Base-by-base conservation (phyloP, 345 rosid genomes). In the Anastatica hierochuntica region DNA sequence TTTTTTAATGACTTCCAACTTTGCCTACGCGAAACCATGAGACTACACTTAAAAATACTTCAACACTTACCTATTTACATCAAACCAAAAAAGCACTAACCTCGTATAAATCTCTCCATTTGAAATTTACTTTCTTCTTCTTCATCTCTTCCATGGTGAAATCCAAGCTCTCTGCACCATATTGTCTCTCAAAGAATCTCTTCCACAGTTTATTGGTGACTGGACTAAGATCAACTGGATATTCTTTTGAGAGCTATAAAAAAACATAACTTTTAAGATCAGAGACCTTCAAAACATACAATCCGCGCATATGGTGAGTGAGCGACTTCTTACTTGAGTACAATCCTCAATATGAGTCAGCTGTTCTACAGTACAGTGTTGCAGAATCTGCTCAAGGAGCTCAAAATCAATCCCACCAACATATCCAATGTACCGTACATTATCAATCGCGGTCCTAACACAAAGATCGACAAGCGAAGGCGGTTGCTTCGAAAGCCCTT, bases 381-480 rank as follows among this genome's bases (percentile, higher is more conserved):
- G 74, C 39, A 90, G 68, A 67, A 90, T 82, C 33, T 67, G 78
- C 3, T 66, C 84, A 12, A 92, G 96, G 43, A 92, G 90, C 61
- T 77, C 72, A 7, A 68, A 50, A 64, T 88, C 98, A 8, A 85
- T 81, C 13, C 79, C 95, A 1, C 98, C 94, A 49, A 88, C 95
- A 69, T 92, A 94, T 4, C 95, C 98, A 10, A 92, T 78, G 49
- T 80, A 81, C 53, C 77, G 66, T 15, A 82, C 52, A 57, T 92
- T 76, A 44, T 62, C 74, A 33, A 83, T 77, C 1, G 81, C 90
- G 11, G 64, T 64, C 51, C 64, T 39, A 18, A 92, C 67, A 49
- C 95, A 88, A 31, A 92, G 92, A 59, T 88, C 98, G 23, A 88
- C 80, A 74, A 92, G 72, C 1, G 94, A 79, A 23, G 84, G 95